phyloP scores from a whole-genome alignment of 371 early-diverging fungal genomes.

The Mortierella sp. region DNA sequence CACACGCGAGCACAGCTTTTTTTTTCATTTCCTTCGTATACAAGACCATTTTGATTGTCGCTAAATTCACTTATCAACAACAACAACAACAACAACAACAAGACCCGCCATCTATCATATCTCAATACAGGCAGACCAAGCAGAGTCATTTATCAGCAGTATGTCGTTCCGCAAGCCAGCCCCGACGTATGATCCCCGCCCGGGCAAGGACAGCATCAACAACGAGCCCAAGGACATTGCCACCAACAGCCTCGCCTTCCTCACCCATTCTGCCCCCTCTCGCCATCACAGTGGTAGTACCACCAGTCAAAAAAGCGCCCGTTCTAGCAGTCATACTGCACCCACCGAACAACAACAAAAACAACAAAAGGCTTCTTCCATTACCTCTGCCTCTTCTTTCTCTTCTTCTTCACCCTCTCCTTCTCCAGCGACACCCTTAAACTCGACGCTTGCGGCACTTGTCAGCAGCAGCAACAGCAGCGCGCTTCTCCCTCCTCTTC shows the following conservation, averaged over 20 bases:
- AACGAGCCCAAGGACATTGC: neutral
- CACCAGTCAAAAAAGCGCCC: conserved; percentile 15
- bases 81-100: neutral
- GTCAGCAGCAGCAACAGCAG: neutral
- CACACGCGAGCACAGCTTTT: neutral
- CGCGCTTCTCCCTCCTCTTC: conserved; percentile 13
- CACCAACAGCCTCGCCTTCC: conserved; percentile 7
- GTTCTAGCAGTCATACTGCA: neutral
- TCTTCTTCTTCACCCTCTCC: too few species aligned
- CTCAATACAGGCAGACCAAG: neutral
- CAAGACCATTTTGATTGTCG: too few species aligned
- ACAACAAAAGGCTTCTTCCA: neutral
- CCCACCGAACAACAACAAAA: neutral
- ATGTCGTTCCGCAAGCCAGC: conserved; percentile 11
- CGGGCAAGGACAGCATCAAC: neutral
- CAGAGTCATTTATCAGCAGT: too few species aligned
- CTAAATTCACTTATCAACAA: too few species aligned
- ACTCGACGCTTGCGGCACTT: neutral
- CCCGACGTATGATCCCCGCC: conserved; percentile 1
- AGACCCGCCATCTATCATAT: neutral
- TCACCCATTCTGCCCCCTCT: neutral
- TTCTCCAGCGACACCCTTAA: too few species aligned
- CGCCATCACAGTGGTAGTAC: conserved; percentile 32
- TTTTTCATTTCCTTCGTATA: neutral
- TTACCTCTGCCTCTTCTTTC: too few species aligned